A percentile compares a stretch with the other conserved stretches of the same genome.
Evolutionary conservation across 768 basidiomycete genomes (phyloP).

Genomic region (Pleurotus cornucopiae): DNA sequence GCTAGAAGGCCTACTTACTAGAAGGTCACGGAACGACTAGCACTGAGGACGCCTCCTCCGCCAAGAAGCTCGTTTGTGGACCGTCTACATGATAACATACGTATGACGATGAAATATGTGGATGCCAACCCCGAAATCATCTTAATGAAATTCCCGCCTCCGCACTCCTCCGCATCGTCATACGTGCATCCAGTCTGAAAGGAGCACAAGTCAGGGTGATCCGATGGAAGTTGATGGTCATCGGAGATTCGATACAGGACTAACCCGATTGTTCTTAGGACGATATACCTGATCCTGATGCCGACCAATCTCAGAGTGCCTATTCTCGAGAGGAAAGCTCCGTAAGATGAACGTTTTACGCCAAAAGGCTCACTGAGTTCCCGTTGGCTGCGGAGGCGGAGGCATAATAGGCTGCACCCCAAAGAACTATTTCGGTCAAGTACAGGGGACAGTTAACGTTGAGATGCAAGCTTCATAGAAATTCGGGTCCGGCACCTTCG

Average conservation of each 20-base stretch:
- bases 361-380: not conserved
- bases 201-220: no score
- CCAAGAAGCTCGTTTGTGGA: not conserved
- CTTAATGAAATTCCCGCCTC: slow-evolving; percentile 6
- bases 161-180: not conserved
- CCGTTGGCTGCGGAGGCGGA: not conserved
- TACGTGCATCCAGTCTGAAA: no score
- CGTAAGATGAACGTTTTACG: not conserved
- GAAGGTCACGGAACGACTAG: not conserved
- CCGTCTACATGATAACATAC: no score
- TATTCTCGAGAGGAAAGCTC: not conserved
- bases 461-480: not conserved
- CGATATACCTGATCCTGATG: not conserved
- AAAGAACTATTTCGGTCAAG: not conserved
- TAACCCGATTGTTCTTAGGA: slow-evolving; percentile 5
- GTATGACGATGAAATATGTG: no score
- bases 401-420: not conserved
- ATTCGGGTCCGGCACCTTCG: slow-evolving; percentile 1
- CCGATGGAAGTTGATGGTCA: not conserved
- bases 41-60: not conserved
- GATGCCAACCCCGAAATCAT: not conserved
- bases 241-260: slow-evolving; percentile 1
- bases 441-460: not conserved
- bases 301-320: slow-evolving; percentile 1
- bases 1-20: no score